These are phyloP conservation scores for Pseudogymnoascus sp. DNA, from an alignment of 2,329 filamentous ascomycete species.

Conservation along the genomic window DNA sequence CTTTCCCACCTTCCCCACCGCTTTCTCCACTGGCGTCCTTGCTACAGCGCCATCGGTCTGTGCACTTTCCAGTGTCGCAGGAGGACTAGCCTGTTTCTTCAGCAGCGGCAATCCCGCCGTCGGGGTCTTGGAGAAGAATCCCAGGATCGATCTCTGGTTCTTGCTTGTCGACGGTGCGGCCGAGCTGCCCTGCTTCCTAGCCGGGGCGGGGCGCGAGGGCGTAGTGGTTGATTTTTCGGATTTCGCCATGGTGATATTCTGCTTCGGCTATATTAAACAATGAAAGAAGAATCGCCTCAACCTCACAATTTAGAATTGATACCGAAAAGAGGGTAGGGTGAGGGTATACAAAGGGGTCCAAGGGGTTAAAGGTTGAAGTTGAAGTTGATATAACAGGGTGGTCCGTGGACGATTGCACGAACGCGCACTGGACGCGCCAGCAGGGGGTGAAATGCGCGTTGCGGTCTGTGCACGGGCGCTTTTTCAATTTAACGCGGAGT, in stretches of 20 bases:
- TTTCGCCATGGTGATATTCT: not conserved
- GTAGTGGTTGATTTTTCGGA: not conserved
- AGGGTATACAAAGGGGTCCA: not conserved
- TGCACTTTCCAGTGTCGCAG: not conserved
- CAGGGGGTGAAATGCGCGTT: not conserved
- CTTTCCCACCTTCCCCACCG: conserved; percentile 23
- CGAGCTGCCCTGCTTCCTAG: not conserved
- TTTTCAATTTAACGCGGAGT: not conserved
- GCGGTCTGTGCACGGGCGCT: not conserved
- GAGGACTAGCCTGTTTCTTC: conserved; percentile 21
- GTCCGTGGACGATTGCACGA: not conserved
- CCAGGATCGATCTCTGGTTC: conserved; percentile 65
- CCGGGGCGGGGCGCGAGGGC: not conserved
- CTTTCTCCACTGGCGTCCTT: conserved; percentile 21
- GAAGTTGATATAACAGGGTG: not conserved
- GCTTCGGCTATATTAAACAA: not conserved
- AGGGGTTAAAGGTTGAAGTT: not conserved
- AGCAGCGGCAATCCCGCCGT: conserved; percentile 25
- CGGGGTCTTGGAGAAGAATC: conserved; percentile 65
- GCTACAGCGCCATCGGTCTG: conserved; percentile 32
- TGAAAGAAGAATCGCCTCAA: not conserved
- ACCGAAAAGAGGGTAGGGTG: not conserved
- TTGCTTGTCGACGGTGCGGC: conserved; percentile 30
- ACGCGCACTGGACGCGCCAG: not conserved
- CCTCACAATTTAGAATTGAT: not conserved